Conservation (phyloP, 257 asterid genomes). For the Capsicum rhomboideum region DNA sequence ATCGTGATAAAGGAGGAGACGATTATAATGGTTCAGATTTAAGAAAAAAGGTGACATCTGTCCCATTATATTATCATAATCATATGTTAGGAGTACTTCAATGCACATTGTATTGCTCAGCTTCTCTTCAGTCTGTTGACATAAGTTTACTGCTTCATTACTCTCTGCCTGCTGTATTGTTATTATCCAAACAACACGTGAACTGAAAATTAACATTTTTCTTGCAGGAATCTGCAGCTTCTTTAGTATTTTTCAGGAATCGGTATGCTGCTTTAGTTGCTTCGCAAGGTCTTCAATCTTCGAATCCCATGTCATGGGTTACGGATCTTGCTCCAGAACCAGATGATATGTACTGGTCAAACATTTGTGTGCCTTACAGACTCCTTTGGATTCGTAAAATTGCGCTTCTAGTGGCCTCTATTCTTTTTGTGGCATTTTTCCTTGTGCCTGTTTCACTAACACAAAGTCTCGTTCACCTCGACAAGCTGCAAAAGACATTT, state of each 20-base stretch:
- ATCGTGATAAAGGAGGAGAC: constrained; percentile 20
- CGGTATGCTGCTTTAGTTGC: constrained; percentile 90
- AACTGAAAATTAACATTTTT: not conserved
- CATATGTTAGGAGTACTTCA: not conserved
- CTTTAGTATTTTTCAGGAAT: constrained; percentile 80
- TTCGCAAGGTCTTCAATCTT: constrained; percentile 61
- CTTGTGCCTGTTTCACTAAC: constrained; percentile 74
- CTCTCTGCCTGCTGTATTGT: not conserved
- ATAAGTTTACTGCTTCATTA: not conserved
- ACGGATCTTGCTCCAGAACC: constrained; percentile 86
- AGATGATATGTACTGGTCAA: constrained; percentile 71
- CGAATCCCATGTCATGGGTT: constrained; percentile 77
- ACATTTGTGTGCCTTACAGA: constrained; percentile 62
- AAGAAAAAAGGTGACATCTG: constrained; percentile 37
- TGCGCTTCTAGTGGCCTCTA: constrained; percentile 49
- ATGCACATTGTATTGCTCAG: not conserved
- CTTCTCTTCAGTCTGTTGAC: not conserved
- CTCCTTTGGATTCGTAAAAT: constrained; percentile 80
- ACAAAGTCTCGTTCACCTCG: constrained; percentile 75
- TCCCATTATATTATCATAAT: not conserved
- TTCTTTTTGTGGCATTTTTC: constrained; percentile 55
- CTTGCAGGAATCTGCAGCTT: constrained; percentile 77
- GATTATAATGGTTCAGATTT: constrained; percentile 38
- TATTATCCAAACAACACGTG: not conserved
- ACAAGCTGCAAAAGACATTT: constrained; percentile 48